Evolutionary conservation across 2,329 filamentous ascomycete genomes (phyloP), one percentile per base, ranked within the genome.

Genomic region (Colletotrichum melonis): DNA sequence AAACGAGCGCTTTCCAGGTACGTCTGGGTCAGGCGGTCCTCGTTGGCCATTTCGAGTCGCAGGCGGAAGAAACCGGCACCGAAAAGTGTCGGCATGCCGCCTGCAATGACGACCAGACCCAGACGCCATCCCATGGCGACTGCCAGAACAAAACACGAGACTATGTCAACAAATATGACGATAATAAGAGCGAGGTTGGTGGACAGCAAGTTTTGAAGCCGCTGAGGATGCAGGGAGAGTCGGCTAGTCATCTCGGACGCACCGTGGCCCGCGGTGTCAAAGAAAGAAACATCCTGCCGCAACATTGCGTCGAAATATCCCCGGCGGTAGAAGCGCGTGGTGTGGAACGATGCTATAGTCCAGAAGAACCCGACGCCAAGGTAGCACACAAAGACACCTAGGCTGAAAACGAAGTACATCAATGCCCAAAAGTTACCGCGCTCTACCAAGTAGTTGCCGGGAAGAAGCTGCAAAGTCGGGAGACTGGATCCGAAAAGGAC

Each of bases 261-360:
- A 12, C 56, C 56, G 28, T 58, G 56, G 56, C 56, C 56, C 56
- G 8, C 22, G 56, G 4, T 88, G 81, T 98, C 96, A 78, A 98
- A 98, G 82, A 95, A 98, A 28, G 91, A 86, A 72, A 98, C 95
- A 75, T 98, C 96, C 82, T 98, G 96, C 75, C 95, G 93, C 63
- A 98, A 90, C 85, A 98, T 95, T 22, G 92, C 19, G 28, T 58
- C 56, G 5, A 58, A 58, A 8, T 58, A 58, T 9, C 28, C 19
- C 28, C 28, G 56, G 14, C 56, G 56, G 28, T 58, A 58, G 28
- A 58, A 35, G 28, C 56, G 56, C 28, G 56, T 58, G 9, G 56
- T 35, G 56, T 58, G 19, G 28, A 58, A 58, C 8, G 56, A 35
- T 16, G 56, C 56, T 26, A 58, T 14, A 22, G 28, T 58, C 56